Conservation (phyloP, 2,329 filamentous ascomycete genomes). For the Fusarium sp. region DNA sequence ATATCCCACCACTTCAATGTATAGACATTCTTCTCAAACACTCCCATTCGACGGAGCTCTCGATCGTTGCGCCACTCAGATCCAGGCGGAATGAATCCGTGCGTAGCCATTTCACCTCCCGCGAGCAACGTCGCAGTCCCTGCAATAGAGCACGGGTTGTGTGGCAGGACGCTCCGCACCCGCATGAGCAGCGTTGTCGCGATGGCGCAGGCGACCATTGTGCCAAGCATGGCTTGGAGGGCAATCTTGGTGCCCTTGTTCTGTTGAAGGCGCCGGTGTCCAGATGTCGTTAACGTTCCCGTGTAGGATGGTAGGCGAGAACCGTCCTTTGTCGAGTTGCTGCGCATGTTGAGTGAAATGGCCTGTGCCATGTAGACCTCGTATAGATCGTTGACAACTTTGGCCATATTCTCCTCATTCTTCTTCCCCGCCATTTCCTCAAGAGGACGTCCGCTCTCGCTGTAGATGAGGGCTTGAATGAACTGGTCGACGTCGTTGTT, state of each 20-base stretch:
- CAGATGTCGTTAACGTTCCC: conserved; percentile 20
- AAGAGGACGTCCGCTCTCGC: conserved; percentile 26
- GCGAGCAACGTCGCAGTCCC: conserved; percentile 48
- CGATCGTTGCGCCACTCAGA: conserved; percentile 47
- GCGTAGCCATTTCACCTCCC: conserved; percentile 46
- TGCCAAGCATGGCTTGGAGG: conserved; percentile 49
- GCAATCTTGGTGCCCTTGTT: conserved; percentile 48
- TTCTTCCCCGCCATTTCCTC: conserved; percentile 29
- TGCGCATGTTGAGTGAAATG: conserved; percentile 47
- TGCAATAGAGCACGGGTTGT: conserved; percentile 51
- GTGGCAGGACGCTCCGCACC: conserved; percentile 45
- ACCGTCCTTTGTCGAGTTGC: conserved; percentile 11
- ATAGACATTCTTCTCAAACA: conserved; percentile 31
- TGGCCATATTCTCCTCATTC: conserved; percentile 32
- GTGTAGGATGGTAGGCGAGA: conserved; percentile 23
- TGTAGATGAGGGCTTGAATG: conserved; percentile 34
- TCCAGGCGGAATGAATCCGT: conserved; percentile 39
- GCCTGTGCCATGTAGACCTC: conserved; percentile 48
- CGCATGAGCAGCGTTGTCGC: conserved; percentile 44
- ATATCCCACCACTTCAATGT: conserved; percentile 66
- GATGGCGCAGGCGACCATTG: conserved; percentile 48
- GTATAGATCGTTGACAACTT: conserved; percentile 41
- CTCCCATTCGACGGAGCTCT: conserved; percentile 32
- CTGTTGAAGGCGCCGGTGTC: conserved; percentile 42
- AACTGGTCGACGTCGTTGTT: conserved; percentile 41